These are phyloP conservation scores for Fusarium sp. DNA, from an alignment of 2,329 filamentous ascomycete genomes.

Conservation along the genomic window DNA sequence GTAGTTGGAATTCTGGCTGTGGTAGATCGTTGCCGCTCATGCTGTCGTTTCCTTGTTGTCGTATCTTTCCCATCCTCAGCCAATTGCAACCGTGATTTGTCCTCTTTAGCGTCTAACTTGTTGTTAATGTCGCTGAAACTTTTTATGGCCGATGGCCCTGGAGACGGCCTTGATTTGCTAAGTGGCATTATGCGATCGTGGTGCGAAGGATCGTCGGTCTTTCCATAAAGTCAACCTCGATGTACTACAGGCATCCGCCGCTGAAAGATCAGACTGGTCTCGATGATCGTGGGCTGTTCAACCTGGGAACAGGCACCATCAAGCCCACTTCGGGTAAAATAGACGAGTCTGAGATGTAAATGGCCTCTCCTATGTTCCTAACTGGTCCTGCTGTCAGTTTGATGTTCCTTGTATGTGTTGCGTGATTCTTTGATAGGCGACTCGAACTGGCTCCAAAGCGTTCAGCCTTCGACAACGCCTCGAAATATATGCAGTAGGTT, in stretches of 20 bases:
- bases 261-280: conserved; percentile 27
- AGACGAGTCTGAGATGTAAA: conserved; percentile 3
- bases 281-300: conserved; percentile 17
- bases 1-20: background rate
- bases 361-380: conserved; percentile 26
- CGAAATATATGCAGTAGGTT: background rate
- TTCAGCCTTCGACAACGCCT: conserved; percentile 4
- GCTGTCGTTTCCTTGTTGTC: conserved; percentile 18
- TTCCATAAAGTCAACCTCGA: conserved; percentile 13
- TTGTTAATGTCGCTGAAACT: conserved; percentile 31
- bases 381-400: conserved; percentile 37
- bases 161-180: conserved; percentile 42
- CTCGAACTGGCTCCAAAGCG: conserved; percentile 20
- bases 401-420: conserved; percentile 23
- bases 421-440: conserved; percentile 6
- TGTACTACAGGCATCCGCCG: conserved; percentile 32
- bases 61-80: conserved; percentile 33
- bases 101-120: conserved; percentile 20
- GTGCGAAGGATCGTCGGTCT: conserved; percentile 2
- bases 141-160: conserved; percentile 21
- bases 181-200: conserved; percentile 40
- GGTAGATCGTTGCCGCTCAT: conserved; percentile 28
- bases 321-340: conserved; percentile 19
- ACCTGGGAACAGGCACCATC: conserved; percentile 8
- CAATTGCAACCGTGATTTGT: conserved; percentile 10